These are phyloP conservation scores for Thamnidium elegans DNA, from an alignment of 192 early-diverging fungal genomes.

Conservation along the genomic window DNA sequence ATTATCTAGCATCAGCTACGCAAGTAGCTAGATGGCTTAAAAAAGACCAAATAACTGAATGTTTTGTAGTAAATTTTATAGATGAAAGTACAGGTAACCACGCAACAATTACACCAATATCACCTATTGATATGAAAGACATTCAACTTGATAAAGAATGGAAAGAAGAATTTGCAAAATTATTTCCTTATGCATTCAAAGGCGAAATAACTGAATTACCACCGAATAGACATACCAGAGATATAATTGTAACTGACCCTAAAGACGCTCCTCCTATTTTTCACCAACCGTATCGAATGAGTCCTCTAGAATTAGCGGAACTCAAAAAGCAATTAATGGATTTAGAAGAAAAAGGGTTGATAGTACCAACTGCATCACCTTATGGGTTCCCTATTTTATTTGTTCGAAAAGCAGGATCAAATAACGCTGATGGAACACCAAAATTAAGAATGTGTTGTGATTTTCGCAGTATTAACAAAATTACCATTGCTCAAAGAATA, in stretches of 20 bases:
- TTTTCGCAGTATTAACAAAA: conserved; percentile 49
- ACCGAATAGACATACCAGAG: background rate
- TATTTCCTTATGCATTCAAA: background rate
- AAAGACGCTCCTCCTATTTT: background rate
- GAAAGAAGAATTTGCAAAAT: background rate
- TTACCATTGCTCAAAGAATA: conserved; percentile 39
- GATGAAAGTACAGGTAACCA: background rate
- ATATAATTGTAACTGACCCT: background rate
- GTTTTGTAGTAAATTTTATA: background rate
- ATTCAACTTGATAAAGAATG: background rate
- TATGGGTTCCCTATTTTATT: conserved; percentile 42
- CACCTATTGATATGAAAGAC: background rate
- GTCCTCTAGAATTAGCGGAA: conserved; percentile 4
- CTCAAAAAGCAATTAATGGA: conserved; percentile 16
- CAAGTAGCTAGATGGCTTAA: background rate
- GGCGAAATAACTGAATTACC: background rate
- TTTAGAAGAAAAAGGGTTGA: conserved; percentile 27
- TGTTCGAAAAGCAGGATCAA: conserved; percentile 48
- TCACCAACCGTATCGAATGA: conserved; percentile 24
- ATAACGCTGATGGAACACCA: background rate
- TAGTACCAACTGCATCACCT: conserved; percentile 34
- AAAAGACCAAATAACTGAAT: background rate
- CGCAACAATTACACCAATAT: background rate
- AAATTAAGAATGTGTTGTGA: conserved; percentile 44
- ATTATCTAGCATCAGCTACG: background rate